These are phyloP conservation scores for Leccinum imitatum DNA, from an alignment of 768 basidiomycete genomes.

Conservation along the genomic window DNA sequence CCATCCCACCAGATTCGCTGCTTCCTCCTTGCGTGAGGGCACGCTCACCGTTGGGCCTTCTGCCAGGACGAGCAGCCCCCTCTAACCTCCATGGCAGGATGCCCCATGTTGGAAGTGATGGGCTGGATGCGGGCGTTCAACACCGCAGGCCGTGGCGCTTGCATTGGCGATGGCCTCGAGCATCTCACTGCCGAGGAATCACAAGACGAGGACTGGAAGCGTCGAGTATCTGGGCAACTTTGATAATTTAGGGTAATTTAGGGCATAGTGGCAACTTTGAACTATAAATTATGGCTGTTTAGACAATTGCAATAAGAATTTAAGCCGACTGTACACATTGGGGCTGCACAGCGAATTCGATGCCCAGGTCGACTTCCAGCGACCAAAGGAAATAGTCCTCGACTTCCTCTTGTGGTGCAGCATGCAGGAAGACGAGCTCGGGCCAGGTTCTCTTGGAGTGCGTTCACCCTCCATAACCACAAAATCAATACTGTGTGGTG, in stretches of 20 bases:
- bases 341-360: neutral
- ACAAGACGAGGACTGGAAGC: neutral
- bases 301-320: too few relatives aligned
- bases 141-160: neutral
- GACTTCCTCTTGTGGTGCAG: neutral
- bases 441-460: neutral
- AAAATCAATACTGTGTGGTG: neutral
- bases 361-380: neutral
- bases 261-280: neutral
- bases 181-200: neutral
- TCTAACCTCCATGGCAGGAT: too few relatives aligned
- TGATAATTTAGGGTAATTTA: too few relatives aligned
- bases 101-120: too few relatives aligned
- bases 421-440: neutral
- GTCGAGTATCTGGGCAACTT: neutral
- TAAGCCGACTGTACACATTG: neutral
- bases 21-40: too few relatives aligned
- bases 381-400: neutral
- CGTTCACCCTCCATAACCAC: neutral
- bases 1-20: too few relatives aligned
- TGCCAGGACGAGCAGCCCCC: too few relatives aligned
- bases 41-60: too few relatives aligned
- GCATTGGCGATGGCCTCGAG: neutral
- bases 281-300: neutral
- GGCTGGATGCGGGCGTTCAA: too few relatives aligned